phyloP scores from a whole-genome alignment of 1,284 basidiomycete genomes.

The Trametes versicolor region DNA sequence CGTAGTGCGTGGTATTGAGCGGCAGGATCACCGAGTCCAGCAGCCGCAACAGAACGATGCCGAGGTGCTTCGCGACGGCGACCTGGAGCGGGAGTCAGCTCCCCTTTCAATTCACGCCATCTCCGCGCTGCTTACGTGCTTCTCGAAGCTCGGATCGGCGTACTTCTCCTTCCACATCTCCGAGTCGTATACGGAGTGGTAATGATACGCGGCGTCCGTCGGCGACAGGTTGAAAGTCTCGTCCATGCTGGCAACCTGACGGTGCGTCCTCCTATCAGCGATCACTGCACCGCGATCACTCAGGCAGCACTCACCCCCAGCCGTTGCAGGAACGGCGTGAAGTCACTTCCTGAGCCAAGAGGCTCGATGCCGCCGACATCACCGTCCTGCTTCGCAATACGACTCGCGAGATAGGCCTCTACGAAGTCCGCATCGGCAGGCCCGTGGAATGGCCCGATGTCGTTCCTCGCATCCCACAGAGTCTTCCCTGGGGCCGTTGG shows the following conservation, averaged over 20 bases:
- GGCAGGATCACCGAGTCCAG: slow-evolving; percentile 68
- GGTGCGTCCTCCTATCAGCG: slow-evolving; percentile 1
- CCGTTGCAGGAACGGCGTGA: slow-evolving; percentile 81
- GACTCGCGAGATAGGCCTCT: slow-evolving; percentile 39
- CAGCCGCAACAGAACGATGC: slow-evolving; percentile 68
- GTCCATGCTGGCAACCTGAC: slow-evolving; percentile 61
- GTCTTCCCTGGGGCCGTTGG: slow-evolving; percentile 62
- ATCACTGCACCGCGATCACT: neutral
- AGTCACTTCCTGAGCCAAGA: slow-evolving; percentile 76
- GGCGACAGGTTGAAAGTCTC: slow-evolving; percentile 58
- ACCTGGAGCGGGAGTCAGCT: slow-evolving; percentile 46
- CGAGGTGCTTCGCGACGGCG: slow-evolving; percentile 73
- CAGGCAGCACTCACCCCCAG: slow-evolving; percentile 52
- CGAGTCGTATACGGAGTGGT: slow-evolving; percentile 80
- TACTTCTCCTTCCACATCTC: slow-evolving; percentile 76
- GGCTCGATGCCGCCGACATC: slow-evolving; percentile 50
- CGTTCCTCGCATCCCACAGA: slow-evolving; percentile 72
- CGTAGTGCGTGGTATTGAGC: slow-evolving; percentile 80
- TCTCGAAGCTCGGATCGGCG: slow-evolving; percentile 76
- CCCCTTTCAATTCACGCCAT: neutral
- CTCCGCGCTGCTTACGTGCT: slow-evolving; percentile 57
- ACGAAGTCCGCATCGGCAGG: slow-evolving; percentile 45
- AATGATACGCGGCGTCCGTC: slow-evolving; percentile 76
- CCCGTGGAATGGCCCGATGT: slow-evolving; percentile 63
- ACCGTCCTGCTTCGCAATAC: slow-evolving; percentile 32